Evolutionary conservation across 148 eudicot genomes (phyloP).

Genomic region (Heliamphora exappendiculata): DNA sequence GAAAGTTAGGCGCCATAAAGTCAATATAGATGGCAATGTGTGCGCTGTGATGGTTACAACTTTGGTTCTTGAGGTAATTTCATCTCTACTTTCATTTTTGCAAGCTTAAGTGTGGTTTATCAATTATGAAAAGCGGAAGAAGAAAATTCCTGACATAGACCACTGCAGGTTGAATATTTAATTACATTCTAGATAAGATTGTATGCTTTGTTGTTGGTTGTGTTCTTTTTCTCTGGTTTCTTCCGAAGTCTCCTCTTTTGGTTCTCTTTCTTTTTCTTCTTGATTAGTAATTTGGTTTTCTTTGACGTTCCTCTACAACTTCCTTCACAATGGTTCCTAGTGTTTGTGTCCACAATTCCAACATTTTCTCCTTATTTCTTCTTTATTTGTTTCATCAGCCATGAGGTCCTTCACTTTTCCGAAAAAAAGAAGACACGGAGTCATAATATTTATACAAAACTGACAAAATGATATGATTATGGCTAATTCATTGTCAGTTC

Average conservation of each 20-base stretch:
- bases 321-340: background rate
- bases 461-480: background rate
- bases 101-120: background rate
- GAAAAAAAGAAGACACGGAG: too few relatives aligned
- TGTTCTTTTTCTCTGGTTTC: background rate
- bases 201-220: background rate
- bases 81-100: background rate
- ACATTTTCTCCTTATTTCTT: background rate
- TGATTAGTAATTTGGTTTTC: background rate
- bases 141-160: background rate
- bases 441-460: background rate
- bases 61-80: slow-evolving; percentile 89
- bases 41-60: slow-evolving; percentile 91
- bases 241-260: background rate
- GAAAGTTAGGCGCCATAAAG: slow-evolving; percentile 82
- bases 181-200: background rate
- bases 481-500: background rate
- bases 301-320: background rate
- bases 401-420: too few relatives aligned
- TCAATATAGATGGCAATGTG: slow-evolving; percentile 91
- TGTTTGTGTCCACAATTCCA: background rate
- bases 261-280: background rate
- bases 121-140: background rate
- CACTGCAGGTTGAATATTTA: background rate
- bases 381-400: background rate